A percentile compares a stretch with the other conserved stretches of the same genome.
phyloP scores from a whole-genome alignment of 352 stramenopile species.

The Pythium guiyangense region DNA sequence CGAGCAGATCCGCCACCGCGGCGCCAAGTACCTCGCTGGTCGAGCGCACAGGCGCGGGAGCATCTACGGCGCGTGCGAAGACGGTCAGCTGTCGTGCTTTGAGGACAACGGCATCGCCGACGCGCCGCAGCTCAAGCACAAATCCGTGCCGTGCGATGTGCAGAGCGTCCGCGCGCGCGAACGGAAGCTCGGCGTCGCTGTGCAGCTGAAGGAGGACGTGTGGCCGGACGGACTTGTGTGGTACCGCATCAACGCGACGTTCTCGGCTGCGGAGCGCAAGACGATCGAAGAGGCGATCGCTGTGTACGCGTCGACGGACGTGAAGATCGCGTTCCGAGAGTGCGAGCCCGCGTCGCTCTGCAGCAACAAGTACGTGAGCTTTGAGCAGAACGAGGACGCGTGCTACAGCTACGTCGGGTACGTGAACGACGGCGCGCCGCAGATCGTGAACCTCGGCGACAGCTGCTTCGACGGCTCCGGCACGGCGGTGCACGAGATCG shows the following conservation, averaged over 20 bases:
- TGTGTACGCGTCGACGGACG: slow-evolving; percentile 49
- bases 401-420: slow-evolving; percentile 78
- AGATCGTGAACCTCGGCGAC: slow-evolving; percentile 65
- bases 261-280: slow-evolving; percentile 35
- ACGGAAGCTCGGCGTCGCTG: slow-evolving; percentile 48
- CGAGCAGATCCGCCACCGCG: slow-evolving; percentile 33
- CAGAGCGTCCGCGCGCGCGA: slow-evolving; percentile 19
- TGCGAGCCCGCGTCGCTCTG: slow-evolving; percentile 54
- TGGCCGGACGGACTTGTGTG: slow-evolving; percentile 67
- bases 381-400: slow-evolving; percentile 61
- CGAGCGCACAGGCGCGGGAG: slow-evolving; percentile 36
- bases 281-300: slow-evolving; percentile 55
- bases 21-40: slow-evolving; percentile 49
- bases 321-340: slow-evolving; percentile 61
- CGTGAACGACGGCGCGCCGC: slow-evolving; percentile 51
- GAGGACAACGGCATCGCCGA: slow-evolving; percentile 63
- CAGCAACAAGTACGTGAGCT: slow-evolving; percentile 65
- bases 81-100: slow-evolving; percentile 44
- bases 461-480: slow-evolving; percentile 55
- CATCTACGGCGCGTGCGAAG: slow-evolving; percentile 46
- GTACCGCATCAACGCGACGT: slow-evolving; percentile 58
- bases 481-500: slow-evolving; percentile 61
- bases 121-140: slow-evolving; percentile 37
- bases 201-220: slow-evolving; percentile 48
- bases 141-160: slow-evolving; percentile 29